These are phyloP conservation scores for Nissolia schottii DNA, from an alignment of 306 rosid genomes.

Conservation along the genomic window DNA sequence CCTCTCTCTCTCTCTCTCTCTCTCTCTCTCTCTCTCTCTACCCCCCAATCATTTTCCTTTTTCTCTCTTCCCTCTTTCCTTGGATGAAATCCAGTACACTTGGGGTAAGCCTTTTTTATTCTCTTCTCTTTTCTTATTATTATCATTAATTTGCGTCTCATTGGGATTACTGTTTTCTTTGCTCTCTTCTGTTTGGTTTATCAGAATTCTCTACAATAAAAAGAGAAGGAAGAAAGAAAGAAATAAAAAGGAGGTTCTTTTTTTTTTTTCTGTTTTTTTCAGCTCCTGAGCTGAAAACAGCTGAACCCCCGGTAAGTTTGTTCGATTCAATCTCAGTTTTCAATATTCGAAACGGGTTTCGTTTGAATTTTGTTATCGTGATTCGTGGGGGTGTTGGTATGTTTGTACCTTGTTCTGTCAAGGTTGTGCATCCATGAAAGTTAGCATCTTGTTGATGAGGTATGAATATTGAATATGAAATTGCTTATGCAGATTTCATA, in stretches of 20 bases:
- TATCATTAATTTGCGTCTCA: background rate
- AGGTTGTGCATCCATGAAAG: background rate
- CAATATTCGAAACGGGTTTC: background rate
- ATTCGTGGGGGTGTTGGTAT: background rate
- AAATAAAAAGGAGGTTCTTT: background rate
- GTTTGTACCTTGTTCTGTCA: background rate
- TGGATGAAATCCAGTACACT: background rate
- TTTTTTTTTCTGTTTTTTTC: background rate
- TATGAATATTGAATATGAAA: background rate
- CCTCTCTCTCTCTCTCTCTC: too few species aligned
- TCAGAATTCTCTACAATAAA: background rate
- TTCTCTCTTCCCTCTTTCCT: background rate
- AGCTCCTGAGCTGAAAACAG: constrained; percentile 3
- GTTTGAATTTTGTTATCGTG: background rate
- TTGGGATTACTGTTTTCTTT: background rate
- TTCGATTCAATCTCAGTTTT: constrained; percentile 4
- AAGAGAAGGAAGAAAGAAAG: background rate
- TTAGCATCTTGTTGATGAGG: background rate
- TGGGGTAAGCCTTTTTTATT: background rate
- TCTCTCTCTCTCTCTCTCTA: background rate
- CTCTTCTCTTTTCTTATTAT: background rate
- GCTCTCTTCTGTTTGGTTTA: background rate
- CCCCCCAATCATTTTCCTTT: background rate
- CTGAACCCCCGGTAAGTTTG: background rate
- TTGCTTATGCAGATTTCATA: background rate